Evolutionary conservation across 2,329 filamentous ascomycete genomes (phyloP), one percentile per base, ranked within the genome.

Genomic region (Raffaelea albimanens): DNA sequence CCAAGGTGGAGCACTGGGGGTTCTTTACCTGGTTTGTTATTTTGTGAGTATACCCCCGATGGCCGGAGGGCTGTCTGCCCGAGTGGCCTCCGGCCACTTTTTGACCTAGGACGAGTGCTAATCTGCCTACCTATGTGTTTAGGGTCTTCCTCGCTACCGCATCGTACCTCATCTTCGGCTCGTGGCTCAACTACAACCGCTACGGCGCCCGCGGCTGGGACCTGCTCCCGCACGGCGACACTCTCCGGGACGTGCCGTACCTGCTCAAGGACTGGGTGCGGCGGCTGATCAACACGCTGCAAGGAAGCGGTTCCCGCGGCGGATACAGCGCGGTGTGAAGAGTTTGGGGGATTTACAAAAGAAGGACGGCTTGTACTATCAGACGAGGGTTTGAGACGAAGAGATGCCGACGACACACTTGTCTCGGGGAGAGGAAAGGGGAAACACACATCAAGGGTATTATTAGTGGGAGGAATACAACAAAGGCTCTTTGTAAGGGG

Each of bases 111-210:
- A n/a, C n/a, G n/a, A n/a, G n/a, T n/a, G n/a, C n/a, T n/a, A n/a
- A n/a, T n/a, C n/a, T n/a, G n/a, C n/a, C n/a, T n/a, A n/a, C n/a
- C n/a, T n/a, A n/a, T n/a, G n/a, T n/a, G n/a, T 29, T 29, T 55
- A 95, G 90, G 56, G 69, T 84, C 50, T 98, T 98, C 76, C 75
- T 97, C 53, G 79, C 79, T 41, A 84, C 82, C 38, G 88, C 93
- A 2, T 71, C 90, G 21, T 98, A 97, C 68, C 82, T 98, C 55
- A 95, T 97, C 63, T 97, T 97, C 61, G 90, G 91, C 54, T 95
- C 90, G 19, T 98, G 93, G 93, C 82, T 97, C 63, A 97, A 97
- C 72, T 97, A 97, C 75, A 96, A 89, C 70, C 86, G 90, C 52
- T 95, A 95, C 66, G 91, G 91, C 43, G 90, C 91, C 45, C 78